Evolutionary conservation across 176 grass and related monocot species (phyloP).

Genomic region (Areca catechu): DNA sequence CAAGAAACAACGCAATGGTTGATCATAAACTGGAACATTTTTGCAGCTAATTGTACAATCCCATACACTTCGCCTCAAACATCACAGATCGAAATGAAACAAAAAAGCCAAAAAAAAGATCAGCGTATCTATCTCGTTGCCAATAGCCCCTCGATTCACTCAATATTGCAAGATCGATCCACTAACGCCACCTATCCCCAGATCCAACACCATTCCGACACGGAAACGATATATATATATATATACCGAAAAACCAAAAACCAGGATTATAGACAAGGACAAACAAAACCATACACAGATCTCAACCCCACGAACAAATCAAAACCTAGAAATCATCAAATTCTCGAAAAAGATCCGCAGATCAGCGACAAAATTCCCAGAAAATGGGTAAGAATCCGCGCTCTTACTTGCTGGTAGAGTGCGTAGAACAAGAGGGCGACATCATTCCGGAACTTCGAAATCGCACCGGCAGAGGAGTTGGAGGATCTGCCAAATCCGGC

Average conservation of each 20-base stretch:
- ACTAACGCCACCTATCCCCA: too few species aligned
- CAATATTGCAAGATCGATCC: neutral
- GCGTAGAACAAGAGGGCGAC: conserved; percentile 86
- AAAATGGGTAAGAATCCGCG: neutral
- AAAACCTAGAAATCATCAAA: neutral
- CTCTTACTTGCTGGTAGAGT: conserved; percentile 73
- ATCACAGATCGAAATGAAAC: too few species aligned
- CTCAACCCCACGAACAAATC: neutral
- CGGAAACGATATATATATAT: conserved; percentile 5
- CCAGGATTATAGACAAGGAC: neutral
- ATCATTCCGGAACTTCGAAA: conserved; percentile 87
- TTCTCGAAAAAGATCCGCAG: neutral
- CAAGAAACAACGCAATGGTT: conserved; percentile 3
- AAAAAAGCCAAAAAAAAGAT: too few species aligned
- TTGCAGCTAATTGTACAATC: too few species aligned
- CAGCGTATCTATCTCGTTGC: neutral
- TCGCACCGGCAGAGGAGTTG: conserved; percentile 15
- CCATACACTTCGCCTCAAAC: too few species aligned
- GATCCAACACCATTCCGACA: conserved; percentile 3
- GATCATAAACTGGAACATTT: neutral
- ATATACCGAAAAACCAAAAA: conserved; percentile 1
- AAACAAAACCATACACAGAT: conserved; percentile 4
- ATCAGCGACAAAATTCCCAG: neutral
- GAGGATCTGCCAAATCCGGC: conserved; percentile 45
- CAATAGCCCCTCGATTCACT: neutral